Percentiles rank a stretch among this genome's conserved stretches.
Conservation (phyloP, 1,139 yeast genomes). For the Candida pseudoviswanathii region DNA sequence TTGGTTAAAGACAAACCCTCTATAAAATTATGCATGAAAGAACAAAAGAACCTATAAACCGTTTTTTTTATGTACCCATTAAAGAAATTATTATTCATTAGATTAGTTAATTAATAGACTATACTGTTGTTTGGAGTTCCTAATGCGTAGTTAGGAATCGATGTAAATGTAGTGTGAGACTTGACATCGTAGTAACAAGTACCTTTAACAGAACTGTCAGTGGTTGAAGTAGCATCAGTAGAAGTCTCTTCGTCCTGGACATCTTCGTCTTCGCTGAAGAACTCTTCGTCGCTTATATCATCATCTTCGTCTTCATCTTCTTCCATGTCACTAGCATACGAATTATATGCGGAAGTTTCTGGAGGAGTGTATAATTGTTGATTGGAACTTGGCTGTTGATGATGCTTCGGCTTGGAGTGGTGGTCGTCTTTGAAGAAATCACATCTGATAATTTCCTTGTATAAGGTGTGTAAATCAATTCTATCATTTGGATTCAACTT, state of each 20-base stretch:
- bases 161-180: constrained; percentile 4
- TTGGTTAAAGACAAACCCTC: neutral
- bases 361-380: constrained; percentile 23
- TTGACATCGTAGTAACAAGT: constrained; percentile 11
- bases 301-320: constrained; percentile 13
- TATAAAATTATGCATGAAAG: neutral
- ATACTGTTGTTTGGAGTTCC: constrained; percentile 14
- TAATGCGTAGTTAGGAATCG: constrained; percentile 11
- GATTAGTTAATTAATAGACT: constrained; percentile 7
- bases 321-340: constrained; percentile 18
- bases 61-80: neutral
- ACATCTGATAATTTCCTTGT: constrained; percentile 40
- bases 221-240: constrained; percentile 2
- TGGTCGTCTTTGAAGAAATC: constrained; percentile 37
- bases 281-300: constrained; percentile 7
- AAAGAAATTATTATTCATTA: neutral
- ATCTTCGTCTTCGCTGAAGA: constrained; percentile 9
- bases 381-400: constrained; percentile 12
- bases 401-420: constrained; percentile 3
- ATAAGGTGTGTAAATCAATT: constrained; percentile 52
- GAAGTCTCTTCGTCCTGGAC: constrained; percentile 8
- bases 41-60: neutral
- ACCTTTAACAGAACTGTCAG: constrained; percentile 7
- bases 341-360: constrained; percentile 18
- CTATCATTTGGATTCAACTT: constrained; percentile 66